Evolutionary conservation across 768 basidiomycete species (phyloP).

Genomic region (Tulasnella sp.): DNA sequence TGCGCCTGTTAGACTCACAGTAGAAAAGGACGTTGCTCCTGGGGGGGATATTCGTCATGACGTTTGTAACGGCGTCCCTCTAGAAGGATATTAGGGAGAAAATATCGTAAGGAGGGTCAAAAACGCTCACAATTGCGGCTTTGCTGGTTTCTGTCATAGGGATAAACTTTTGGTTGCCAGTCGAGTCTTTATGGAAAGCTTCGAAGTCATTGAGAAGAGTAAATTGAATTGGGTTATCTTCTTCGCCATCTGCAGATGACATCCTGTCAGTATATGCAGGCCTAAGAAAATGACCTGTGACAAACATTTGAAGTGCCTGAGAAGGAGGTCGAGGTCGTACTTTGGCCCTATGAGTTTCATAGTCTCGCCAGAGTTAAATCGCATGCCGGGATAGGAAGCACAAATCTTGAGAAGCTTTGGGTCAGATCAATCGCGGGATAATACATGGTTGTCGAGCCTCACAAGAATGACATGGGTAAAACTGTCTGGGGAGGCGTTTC

Average conservation of each 20-base stretch:
- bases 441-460: not conserved
- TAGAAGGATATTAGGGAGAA: not conserved
- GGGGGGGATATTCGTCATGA: not conserved
- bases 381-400: not conserved
- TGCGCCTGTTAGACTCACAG: not conserved
- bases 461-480: not conserved
- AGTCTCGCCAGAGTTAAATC: not conserved
- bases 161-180: not conserved
- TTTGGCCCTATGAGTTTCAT: not conserved
- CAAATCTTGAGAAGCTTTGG: not conserved
- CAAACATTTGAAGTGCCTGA: not conserved
- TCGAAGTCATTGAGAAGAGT: not conserved
- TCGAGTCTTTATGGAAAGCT: not conserved
- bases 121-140: not conserved
- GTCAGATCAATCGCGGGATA: not conserved
- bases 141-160: not conserved
- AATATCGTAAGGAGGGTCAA: not conserved
- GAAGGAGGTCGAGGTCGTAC: not conserved
- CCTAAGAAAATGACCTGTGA: not conserved
- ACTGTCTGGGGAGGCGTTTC: no score
- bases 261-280: not conserved
- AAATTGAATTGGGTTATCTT: not conserved
- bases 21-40: not conserved
- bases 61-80: not conserved
- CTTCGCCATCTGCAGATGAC: not conserved